A percentile compares a stretch with the other conserved stretches of the same genome.
phyloP scores from a whole-genome alignment of 2,329 filamentous ascomycete genomes.

The Acephala macrosclerotiorum region DNA sequence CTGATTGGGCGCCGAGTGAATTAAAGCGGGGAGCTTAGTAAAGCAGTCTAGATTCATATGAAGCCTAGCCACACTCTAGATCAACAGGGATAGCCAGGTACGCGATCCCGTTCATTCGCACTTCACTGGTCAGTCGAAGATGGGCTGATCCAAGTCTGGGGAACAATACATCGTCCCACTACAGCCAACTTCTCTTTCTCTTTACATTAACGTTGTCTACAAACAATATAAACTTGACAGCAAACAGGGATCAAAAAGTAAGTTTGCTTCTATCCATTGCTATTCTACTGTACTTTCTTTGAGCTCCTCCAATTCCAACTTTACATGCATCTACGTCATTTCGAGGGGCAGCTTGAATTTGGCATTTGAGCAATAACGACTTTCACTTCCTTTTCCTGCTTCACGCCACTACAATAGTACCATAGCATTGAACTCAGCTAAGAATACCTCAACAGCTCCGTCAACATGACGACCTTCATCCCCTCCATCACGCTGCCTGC shows the following conservation, averaged over 20 bases:
- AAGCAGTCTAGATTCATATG: background rate
- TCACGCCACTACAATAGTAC: background rate
- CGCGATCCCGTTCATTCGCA: background rate
- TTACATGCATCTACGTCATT: constrained; percentile 25
- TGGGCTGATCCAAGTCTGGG: constrained; percentile 14
- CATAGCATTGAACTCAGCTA: constrained; percentile 8
- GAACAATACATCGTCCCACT: constrained; percentile 14
- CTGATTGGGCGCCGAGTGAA: background rate
- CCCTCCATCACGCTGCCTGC: constrained; percentile 79
- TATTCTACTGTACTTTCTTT: background rate
- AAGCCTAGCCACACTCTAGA: background rate
- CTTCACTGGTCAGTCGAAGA: background rate
- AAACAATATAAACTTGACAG: constrained; percentile 8
- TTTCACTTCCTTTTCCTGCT: constrained; percentile 8
- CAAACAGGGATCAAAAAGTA: background rate
- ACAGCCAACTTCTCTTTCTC: constrained; percentile 1
- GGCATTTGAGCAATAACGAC: constrained; percentile 5
- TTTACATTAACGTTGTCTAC: background rate
- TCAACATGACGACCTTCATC: constrained; percentile 79
- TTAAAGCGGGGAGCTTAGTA: background rate
- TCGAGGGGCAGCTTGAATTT: constrained; percentile 13
- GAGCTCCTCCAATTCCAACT: background rate
- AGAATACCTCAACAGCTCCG: constrained; percentile 16
- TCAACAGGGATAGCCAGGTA: background rate
- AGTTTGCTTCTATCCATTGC: background rate